A percentile compares a stretch with the other conserved stretches of the same genome.
Evolutionary conservation across 2,329 filamentous ascomycete species (phyloP).

Genomic region (Ascochyta rabiei): DNA sequence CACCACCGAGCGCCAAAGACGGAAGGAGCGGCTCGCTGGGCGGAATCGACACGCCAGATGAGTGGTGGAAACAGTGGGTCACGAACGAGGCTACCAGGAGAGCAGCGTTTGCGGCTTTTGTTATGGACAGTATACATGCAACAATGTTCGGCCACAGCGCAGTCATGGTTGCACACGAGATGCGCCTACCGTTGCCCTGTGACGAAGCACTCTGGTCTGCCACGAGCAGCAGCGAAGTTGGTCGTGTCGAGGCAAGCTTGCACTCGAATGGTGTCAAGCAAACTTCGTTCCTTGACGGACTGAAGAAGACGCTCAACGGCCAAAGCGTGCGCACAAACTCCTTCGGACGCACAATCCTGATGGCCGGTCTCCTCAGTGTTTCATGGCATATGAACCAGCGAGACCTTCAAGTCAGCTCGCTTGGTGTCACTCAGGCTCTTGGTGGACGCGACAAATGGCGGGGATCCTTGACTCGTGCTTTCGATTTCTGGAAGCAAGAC

Average conservation of each 20-base stretch:
- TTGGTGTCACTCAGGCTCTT: conserved; percentile 79
- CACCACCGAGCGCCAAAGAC: conserved; percentile 76
- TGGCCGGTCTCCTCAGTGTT: conserved; percentile 91
- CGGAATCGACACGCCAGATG: conserved; percentile 74
- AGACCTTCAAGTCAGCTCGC: conserved; percentile 87
- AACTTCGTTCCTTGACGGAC: conserved; percentile 84
- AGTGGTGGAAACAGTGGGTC: conserved; percentile 97
- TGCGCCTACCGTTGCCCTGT: conserved; percentile 88
- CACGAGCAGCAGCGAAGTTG: conserved; percentile 84
- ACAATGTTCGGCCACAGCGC: conserved; percentile 98
- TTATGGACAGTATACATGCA: conserved; percentile 93
- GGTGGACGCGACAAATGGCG: conserved; percentile 93
- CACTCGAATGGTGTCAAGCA: conserved; percentile 82
- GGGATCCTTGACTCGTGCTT: conserved; percentile 80
- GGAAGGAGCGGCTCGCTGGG: conserved; percentile 54
- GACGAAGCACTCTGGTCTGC: conserved; percentile 94
- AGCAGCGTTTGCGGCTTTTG: conserved; percentile 90
- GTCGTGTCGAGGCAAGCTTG: conserved; percentile 79
- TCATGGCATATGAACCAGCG: conserved; percentile 98
- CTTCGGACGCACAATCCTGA: conserved; percentile 90
- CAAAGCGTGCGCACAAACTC: conserved; percentile 87
- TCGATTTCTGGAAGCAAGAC: conserved; percentile 91
- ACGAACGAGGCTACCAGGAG: conserved; percentile 88
- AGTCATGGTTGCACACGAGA: conserved; percentile 95
- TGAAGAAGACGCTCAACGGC: conserved; percentile 87